These are phyloP conservation scores for Suhomyces taliae DNA, from an alignment of 1,139 yeast genomes.

Conservation along the genomic window DNA sequence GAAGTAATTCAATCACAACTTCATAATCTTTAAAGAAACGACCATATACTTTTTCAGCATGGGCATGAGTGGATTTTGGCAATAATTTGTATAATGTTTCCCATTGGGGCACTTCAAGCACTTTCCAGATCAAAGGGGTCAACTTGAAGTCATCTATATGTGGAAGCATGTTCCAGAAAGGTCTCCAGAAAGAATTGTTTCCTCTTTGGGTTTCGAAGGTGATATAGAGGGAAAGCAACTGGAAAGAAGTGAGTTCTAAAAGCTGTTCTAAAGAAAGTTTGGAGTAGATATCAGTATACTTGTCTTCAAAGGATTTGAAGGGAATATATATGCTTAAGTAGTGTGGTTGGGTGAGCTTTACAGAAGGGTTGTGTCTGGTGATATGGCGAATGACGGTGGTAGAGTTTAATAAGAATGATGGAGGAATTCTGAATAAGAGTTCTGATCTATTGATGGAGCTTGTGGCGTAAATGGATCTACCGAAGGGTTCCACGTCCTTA, in stretches of 20 bases:
- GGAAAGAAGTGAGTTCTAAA: conserved; percentile 43
- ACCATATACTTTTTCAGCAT: conserved; percentile 34
- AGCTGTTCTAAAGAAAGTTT: conserved; percentile 29
- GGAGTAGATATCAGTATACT: conserved; percentile 33
- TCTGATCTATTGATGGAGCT: conserved; percentile 38
- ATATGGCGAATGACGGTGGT: conserved; percentile 51
- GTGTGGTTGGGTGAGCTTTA: conserved; percentile 20
- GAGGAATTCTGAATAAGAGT: conserved; percentile 56
- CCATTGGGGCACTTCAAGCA: conserved; percentile 22
- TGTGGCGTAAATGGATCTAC: conserved; percentile 61
- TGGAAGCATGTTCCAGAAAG: conserved; percentile 63
- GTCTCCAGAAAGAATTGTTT: conserved; percentile 57
- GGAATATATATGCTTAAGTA: conserved; percentile 26
- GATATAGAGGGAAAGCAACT: conserved; percentile 48
- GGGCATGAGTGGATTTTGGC: conserved; percentile 39
- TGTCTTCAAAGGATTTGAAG: conserved; percentile 13
- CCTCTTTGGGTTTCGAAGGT: conserved; percentile 44
- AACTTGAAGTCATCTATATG: conserved; percentile 43
- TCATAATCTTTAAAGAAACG: conserved; percentile 42
- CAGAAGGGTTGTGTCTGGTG: conserved; percentile 21
- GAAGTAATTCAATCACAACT: conserved; percentile 25
- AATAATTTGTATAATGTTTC: conserved; percentile 32
- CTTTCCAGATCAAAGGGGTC: conserved; percentile 57
- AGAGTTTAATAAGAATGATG: conserved; percentile 58
- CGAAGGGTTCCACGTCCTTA: conserved; percentile 39